Conservation (phyloP, 371 early-diverging fungal genomes). For the Mortierella sp. region DNA sequence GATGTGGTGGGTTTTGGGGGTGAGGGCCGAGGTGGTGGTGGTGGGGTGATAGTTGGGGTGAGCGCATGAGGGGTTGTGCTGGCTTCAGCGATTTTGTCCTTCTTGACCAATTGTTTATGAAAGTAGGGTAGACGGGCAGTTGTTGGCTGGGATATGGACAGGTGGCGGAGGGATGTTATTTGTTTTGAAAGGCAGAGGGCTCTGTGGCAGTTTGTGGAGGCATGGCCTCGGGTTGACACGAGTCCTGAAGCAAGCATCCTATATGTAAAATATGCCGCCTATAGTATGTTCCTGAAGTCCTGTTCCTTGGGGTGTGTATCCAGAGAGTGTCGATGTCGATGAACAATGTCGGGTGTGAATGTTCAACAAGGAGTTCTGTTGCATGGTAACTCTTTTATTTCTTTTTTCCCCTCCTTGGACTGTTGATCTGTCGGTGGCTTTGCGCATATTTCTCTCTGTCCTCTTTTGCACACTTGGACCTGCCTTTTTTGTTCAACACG, state of each 20-base stretch:
- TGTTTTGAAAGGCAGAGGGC: neutral
- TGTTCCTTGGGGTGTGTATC: neutral
- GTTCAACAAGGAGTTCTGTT: neutral
- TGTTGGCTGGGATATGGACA: constrained; percentile 19
- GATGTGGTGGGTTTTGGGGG: neutral
- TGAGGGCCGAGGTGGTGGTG: constrained; percentile 11
- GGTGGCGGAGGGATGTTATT: neutral
- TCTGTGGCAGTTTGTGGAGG: neutral
- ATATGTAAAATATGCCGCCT: neutral
- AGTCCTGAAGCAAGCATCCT: neutral
- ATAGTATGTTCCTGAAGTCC: neutral
- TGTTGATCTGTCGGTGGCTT: constrained; percentile 11
- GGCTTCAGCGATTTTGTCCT: neutral
- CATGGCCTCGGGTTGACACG: neutral
- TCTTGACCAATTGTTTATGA: constrained; percentile 41
- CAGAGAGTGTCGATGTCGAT: neutral
- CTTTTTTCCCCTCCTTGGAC: neutral
- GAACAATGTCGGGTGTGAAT: neutral
- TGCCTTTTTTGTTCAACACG: neutral
- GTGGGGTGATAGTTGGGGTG: constrained; percentile 10
- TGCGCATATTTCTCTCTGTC: no score
- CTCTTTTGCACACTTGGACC: no score
- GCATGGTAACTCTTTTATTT: neutral
- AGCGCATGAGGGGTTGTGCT: constrained; percentile 2
- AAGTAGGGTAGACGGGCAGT: constrained; percentile 39